These are phyloP conservation scores for Melanopsichium pennsylvanicum DNA, from an alignment of 1,284 basidiomycete species.

Conservation along the genomic window DNA sequence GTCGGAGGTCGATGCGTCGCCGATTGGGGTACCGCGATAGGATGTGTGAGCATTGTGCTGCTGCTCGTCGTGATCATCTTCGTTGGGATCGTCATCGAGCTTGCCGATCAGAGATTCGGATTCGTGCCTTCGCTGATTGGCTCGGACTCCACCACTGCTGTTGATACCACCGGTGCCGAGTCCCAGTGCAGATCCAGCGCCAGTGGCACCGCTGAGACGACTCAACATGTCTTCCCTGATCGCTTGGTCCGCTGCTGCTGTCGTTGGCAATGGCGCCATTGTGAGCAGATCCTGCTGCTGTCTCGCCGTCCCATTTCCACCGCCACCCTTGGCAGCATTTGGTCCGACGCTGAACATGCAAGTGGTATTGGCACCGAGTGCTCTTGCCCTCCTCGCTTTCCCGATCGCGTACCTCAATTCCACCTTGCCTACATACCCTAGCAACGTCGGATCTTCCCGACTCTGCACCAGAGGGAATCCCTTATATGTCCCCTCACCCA, in stretches of 20 bases:
- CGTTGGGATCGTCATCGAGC: constrained; percentile 13
- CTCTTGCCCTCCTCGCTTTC: constrained; percentile 65
- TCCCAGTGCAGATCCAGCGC: constrained; percentile 10
- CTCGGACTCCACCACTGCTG: not conserved
- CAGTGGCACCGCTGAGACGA: constrained; percentile 19
- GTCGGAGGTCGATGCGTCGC: too few species aligned
- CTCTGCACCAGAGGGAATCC: constrained; percentile 86
- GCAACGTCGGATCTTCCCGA: constrained; percentile 71
- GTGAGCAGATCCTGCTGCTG: constrained; percentile 31
- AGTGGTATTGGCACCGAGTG: constrained; percentile 34
- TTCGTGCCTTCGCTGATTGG: constrained; percentile 13
- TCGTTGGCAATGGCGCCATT: constrained; percentile 26
- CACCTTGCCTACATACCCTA: constrained; percentile 87
- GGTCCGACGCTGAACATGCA: constrained; percentile 55
- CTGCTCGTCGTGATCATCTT: constrained; percentile 15
- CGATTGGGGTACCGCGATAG: constrained; percentile 1
- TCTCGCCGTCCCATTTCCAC: too few species aligned
- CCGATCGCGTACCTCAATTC: constrained; percentile 87
- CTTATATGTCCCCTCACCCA: constrained; percentile 71
- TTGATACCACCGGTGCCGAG: constrained; percentile 2
- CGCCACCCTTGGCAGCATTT: too few species aligned
- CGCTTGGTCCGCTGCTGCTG: constrained; percentile 31
- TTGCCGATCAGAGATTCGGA: constrained; percentile 34
- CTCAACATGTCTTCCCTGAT: constrained; percentile 34
- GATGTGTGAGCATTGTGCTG: not conserved